Evolutionary conservation across 305 asterid species (phyloP), one percentile per base, ranked within the genome.

Genomic region (Fraxinus nigra): DNA sequence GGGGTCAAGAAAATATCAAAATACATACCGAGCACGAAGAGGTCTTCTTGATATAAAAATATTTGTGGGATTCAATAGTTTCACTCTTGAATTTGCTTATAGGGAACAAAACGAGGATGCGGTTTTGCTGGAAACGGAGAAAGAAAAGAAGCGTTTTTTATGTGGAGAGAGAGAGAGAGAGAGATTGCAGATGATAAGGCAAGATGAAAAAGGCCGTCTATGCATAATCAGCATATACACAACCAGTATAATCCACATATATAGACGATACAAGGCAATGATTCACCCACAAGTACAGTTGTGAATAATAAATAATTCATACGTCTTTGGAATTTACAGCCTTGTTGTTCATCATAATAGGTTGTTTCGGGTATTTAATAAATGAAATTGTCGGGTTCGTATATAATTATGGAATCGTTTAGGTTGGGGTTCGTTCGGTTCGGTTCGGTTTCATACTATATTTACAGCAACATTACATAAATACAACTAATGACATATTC

Each of bases 11-110:
- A 61, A 61, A 18, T 63, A 10, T 63, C 32, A 33, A 80, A 22
- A 79, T 4, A 30, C 84, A 35, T 80, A 85, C 88, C 88, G 18
- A 80, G 67, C 6, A 75, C 0, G 16, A 63, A 76, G 65, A 69
- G n/a, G 33, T 32, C 73, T 75, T 59, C 80, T 77, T 18, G 18
- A 37, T 40, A 80, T 67, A 11, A 9, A 26, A 11, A 4, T 3
- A 13, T 11, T 28, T 67, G 37, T 28, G 9, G 20, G 74, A 28
- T 67, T 63, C 32, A 63, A 24, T 22, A 6, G 34, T 0, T 22
- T 63, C 32, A 10, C 34, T 63, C 32, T 20, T 59, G 14, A n/a
- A 59, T 20, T 26, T 63, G 18, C 34, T 24, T 24, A 51, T 16
- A 16, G 22, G 18, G 63, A 59, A 20, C 69, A 20, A 20, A n/a